Evolutionary conservation across 139 green algal genomes (phyloP).

Genomic region (Tetradesmus obliquus): DNA sequence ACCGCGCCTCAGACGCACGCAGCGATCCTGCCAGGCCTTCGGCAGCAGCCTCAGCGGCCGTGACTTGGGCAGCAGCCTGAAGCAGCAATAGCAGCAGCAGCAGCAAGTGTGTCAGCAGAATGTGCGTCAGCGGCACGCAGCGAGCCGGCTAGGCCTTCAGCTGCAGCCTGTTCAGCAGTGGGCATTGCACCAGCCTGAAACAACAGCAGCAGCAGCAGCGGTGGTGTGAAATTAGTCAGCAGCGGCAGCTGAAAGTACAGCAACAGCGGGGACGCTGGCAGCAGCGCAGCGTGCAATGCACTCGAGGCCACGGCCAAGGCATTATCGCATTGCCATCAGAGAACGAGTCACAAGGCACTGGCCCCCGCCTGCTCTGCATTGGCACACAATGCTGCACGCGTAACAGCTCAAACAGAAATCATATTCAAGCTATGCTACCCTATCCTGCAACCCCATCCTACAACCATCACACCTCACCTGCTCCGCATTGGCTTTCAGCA

Average conservation of each 20-base stretch:
- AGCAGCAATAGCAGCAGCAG: not conserved
- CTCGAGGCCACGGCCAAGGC: no score
- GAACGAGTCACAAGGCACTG: no score
- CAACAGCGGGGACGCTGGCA: constrained; percentile 55
- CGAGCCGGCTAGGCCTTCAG: constrained; percentile 58
- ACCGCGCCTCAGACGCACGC: constrained; percentile 69
- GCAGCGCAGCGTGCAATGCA: constrained; percentile 58
- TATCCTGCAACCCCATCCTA: constrained; percentile 49
- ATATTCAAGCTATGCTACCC: no score
- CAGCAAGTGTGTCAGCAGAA: constrained; percentile 49
- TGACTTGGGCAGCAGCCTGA: constrained; percentile 74
- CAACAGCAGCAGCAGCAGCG: not conserved
- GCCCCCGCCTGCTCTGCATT: no score
- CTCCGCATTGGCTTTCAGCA: constrained; percentile 66
- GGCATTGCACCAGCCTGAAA: constrained; percentile 72
- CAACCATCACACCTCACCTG: constrained; percentile 52
- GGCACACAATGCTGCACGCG: no score
- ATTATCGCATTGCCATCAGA: no score
- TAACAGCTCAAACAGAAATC: no score
- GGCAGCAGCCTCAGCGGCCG: constrained; percentile 61
- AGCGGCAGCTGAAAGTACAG: constrained; percentile 49
- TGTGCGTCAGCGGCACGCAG: constrained; percentile 72
- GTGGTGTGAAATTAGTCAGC: constrained; percentile 64
- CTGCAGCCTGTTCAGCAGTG: constrained; percentile 60
- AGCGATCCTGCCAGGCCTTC: constrained; percentile 63